Evolutionary conservation across 106 monocot species (phyloP), one percentile per base, ranked within the genome.

Genomic region (Chionographis japonica): DNA sequence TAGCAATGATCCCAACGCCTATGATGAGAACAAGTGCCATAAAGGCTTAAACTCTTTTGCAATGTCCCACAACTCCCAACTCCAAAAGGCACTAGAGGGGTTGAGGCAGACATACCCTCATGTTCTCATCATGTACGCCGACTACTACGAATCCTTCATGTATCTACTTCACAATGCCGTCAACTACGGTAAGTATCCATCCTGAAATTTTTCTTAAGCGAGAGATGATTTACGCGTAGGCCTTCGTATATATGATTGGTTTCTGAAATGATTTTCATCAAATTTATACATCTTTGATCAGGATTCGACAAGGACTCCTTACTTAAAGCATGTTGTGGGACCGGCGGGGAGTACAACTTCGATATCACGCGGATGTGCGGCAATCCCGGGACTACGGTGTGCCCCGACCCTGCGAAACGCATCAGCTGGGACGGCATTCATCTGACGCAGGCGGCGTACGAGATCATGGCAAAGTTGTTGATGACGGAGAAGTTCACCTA

Each of bases 381-480:
- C 41, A 4, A 49, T 0, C 68, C 68, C 8, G 68, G 55, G 12
- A 42, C 56, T 40, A 6, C 15, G 14, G 39, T 35, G 9, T 68
- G 68, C 17, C 14, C 3, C 4, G 6, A 68, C 5, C 68, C 68
- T 4, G 35, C 8, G 4, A 2, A 14, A 3, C n/a, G 14, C 12
- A 68, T 68, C 2, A 68, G 56, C 9, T 68, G 68, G 68, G 68
- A 68, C 56, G 68, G 68, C 10, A 68, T 68, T 68, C 68, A 68
- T 53, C 27, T 27, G 27, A 27, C 27, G 27, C 27, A 27, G 27
- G 27, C 0, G 27, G 27, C 27, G 1, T 27, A 27, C 27, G 1
- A 27, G 27, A 27, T 27, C 27, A 27, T 27, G 27, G 27, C 27
- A 27, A 27, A 0, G 27, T 27, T 27, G 27, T 27, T 27, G 27